Conservation (phyloP, 2,329 filamentous ascomycete species). For the Aspergillus calidoustus region DNA sequence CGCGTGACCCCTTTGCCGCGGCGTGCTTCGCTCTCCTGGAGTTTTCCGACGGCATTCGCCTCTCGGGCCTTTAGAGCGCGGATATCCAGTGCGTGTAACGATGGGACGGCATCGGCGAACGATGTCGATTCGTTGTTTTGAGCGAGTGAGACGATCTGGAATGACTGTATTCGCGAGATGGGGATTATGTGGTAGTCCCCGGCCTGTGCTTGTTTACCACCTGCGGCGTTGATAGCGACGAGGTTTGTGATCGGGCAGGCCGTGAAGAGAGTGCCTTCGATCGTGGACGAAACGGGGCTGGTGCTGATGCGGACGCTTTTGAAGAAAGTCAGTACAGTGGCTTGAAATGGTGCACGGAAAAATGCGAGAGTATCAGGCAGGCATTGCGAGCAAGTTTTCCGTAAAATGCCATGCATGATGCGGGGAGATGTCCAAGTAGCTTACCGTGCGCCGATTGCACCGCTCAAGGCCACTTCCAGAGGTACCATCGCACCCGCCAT, state of each 20-base stretch:
- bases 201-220: constrained; percentile 44
- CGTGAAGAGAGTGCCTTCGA: constrained; percentile 67
- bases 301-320: constrained; percentile 63
- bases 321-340: constrained; percentile 6
- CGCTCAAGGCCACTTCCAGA: constrained; percentile 59
- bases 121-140: constrained; percentile 40
- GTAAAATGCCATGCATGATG: neutral
- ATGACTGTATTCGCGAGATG: constrained; percentile 61
- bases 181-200: constrained; percentile 66
- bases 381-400: neutral
- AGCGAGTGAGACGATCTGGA: constrained; percentile 57
- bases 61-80: constrained; percentile 60
- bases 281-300: constrained; percentile 53
- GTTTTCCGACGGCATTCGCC: constrained; percentile 58
- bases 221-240: constrained; percentile 62
- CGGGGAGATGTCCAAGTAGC: neutral
- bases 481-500: constrained; percentile 53
- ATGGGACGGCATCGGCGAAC: constrained; percentile 53
- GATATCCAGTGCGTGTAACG: constrained; percentile 55
- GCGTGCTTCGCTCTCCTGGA: constrained; percentile 62
- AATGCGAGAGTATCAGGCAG: neutral
- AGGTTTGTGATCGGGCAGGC: constrained; percentile 65
- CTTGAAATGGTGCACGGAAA: neutral
- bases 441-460: constrained; percentile 66
- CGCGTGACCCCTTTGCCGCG: constrained; percentile 64